Evolutionary conservation across 805 yeast genomes (phyloP).

Genomic region (Suhomyces kilbournensis): DNA sequence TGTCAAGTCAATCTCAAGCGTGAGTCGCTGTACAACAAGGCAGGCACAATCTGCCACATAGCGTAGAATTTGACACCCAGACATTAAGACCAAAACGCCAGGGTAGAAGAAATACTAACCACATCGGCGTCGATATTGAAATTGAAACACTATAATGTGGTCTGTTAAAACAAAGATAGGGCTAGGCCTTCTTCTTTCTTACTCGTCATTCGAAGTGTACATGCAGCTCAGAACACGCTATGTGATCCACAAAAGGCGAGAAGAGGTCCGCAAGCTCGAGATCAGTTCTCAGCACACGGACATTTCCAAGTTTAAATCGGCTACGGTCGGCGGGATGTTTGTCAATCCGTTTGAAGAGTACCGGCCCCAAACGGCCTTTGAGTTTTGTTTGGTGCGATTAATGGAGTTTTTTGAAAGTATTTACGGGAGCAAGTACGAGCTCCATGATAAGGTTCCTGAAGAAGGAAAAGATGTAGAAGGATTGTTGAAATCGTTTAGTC

Average conservation of each 20-base stretch:
- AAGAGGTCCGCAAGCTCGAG: constrained; percentile 13
- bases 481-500: constrained; percentile 57
- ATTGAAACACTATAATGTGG: neutral
- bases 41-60: neutral
- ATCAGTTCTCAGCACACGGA: neutral
- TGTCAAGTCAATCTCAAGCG: neutral
- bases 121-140: too few relatives aligned
- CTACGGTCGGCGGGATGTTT: constrained; percentile 64
- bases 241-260: constrained; percentile 48
- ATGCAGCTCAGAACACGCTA: constrained; percentile 53
- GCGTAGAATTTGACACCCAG: neutral
- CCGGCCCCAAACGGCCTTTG: constrained; percentile 84
- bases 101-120: too few relatives aligned
- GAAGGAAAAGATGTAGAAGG: constrained; percentile 54
- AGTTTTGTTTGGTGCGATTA: constrained; percentile 71
- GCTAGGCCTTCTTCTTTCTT: constrained; percentile 46
- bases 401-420: constrained; percentile 64
- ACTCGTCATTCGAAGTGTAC: constrained; percentile 64
- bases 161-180: constrained; percentile 36
- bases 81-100: too few relatives aligned
- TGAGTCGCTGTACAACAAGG: neutral
- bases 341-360: constrained; percentile 92
- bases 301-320: constrained; percentile 31
- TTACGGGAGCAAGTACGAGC: constrained; percentile 35
- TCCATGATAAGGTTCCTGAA: constrained; percentile 33